Evolutionary conservation across 2,329 filamentous ascomycete species (phyloP).

Genomic region (Westerdykella aurantiaca): DNA sequence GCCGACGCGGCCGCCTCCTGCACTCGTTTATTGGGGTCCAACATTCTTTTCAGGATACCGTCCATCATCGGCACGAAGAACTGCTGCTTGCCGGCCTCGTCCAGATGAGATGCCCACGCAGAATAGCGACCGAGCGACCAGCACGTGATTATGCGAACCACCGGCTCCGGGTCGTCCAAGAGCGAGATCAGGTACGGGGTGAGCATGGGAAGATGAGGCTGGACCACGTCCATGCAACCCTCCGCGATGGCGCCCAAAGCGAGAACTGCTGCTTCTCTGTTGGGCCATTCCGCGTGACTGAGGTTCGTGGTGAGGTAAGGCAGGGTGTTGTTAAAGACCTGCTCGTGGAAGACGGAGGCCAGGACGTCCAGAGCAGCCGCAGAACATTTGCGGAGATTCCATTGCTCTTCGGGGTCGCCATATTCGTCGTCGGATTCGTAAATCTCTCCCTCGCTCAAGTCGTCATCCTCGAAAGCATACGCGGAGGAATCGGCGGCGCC

Average conservation of each 20-base stretch:
- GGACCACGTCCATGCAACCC: constrained; percentile 84
- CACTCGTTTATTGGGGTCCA: constrained; percentile 95
- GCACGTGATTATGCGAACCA: constrained; percentile 94
- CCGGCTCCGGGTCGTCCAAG: constrained; percentile 76
- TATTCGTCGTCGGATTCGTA: constrained; percentile 65
- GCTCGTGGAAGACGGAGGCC: constrained; percentile 78
- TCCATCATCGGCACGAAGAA: constrained; percentile 98
- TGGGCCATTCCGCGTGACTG: constrained; percentile 81
- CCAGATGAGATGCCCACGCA: constrained; percentile 76
- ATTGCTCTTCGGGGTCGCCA: constrained; percentile 79
- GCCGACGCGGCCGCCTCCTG: constrained; percentile 94
- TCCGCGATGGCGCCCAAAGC: constrained; percentile 92
- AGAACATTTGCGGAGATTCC: constrained; percentile 95
- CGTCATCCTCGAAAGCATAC: constrained; percentile 55
- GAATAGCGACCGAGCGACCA: constrained; percentile 96
- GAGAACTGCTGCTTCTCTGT: constrained; percentile 88
- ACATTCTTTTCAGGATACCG: constrained; percentile 86
- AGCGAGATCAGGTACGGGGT: constrained; percentile 86
- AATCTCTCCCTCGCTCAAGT: constrained; percentile 83
- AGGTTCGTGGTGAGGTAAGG: constrained; percentile 90
- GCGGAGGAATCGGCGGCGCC: constrained; percentile 39
- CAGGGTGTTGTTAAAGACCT: constrained; percentile 85
- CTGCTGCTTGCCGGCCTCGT: constrained; percentile 61
- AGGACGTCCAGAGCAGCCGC: constrained; percentile 93
- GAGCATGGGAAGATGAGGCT: constrained; percentile 83